A percentile compares a stretch with the other conserved stretches of the same genome.
Evolutionary conservation across 2,329 filamentous ascomycete genomes (phyloP).

Genomic region (Neonectria hederae): DNA sequence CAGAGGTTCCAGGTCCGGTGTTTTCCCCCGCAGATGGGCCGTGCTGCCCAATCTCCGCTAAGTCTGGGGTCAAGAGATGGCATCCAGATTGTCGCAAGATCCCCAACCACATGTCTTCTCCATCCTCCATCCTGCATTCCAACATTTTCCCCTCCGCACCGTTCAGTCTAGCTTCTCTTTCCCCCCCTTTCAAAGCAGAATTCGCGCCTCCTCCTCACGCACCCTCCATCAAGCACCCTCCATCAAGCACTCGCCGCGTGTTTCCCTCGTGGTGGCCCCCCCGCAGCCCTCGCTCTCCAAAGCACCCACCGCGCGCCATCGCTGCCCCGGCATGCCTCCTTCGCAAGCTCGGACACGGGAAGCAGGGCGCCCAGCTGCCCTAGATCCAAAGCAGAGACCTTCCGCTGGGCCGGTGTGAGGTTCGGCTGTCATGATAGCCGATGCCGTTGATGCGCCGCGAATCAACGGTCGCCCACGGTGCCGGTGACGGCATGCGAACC

Average conservation of each 20-base stretch:
- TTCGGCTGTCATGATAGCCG: conserved; percentile 43
- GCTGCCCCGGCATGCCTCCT: not conserved
- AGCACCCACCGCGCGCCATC: not conserved
- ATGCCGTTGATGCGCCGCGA: conserved; percentile 34
- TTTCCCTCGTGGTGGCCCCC: conserved; percentile 45
- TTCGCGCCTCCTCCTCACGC: conserved; percentile 23
- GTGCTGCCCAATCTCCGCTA: conserved; percentile 10
- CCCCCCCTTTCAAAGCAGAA: not conserved
- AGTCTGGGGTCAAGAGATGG: conserved; percentile 21
- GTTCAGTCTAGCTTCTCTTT: conserved; percentile 19
- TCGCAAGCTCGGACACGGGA: not conserved
- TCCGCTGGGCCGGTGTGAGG: conserved; percentile 37
- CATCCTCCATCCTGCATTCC: not conserved
- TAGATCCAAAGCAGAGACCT: conserved; percentile 37
- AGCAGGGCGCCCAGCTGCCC: conserved; percentile 17
- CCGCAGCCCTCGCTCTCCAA: conserved; percentile 18
- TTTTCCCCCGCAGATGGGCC: conserved; percentile 15
- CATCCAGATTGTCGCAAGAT: conserved; percentile 22
- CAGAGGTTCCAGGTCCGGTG: conserved; percentile 1
- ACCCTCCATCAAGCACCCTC: conserved; percentile 28
- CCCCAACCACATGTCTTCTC: conserved; percentile 21
- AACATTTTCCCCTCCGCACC: conserved; percentile 1
- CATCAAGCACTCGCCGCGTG: conserved; percentile 25
- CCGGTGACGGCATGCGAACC: not conserved
- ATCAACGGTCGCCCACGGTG: not conserved